Evolutionary conservation across 768 basidiomycete genomes (phyloP), one percentile per base, ranked within the genome.

Genomic region (Amanita exitialis): DNA sequence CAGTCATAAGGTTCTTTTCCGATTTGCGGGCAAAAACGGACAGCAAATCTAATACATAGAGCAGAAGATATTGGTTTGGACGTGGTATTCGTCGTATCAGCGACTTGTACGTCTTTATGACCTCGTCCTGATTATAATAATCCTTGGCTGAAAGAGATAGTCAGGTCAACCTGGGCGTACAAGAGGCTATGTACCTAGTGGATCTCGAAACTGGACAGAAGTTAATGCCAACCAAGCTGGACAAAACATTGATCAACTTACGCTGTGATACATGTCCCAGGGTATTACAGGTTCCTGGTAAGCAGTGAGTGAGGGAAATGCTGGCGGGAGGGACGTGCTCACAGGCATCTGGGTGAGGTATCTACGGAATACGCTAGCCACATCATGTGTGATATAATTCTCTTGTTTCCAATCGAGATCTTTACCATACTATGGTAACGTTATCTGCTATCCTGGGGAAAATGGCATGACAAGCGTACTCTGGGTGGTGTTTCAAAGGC

Each of bases 331-430:
- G 23, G 48, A 46, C 35, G 37, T 27, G 21, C 89, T 64, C 60
- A 94, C 94, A 28, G 96, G 93, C 87, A 98, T 91, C 62, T 89
- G 87, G 0, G 94, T 98, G 45, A 99, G 80, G 66, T 91, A 99
- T 70, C 95, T 72, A 53, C 95, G 79, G 62, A 98, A 92, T 49
- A 99, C 92, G 58, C 90, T 96, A 16, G 95, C 95, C 46, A 96
- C 92, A 63, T 99, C 95, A 64, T 99, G 95, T 12, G 91, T 79
- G n/a, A 86, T 95, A 64, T 86, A 97, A 16, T 77, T 72, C 59
- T 88, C 83, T 53, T 79, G 71, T 61, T 82, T 84, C 93, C 95
- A 97, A 58, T 96, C 87, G 37, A 99, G 71, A 48, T 82, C 78
- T 68, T 96, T 97, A 53, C 95, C 95, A 58, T 90, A 99, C 93